Percentiles rank a stretch among this genome's conserved stretches.
Evolutionary conservation across 805 yeast genomes (phyloP).

Genomic region (Candida coleopterorum): DNA sequence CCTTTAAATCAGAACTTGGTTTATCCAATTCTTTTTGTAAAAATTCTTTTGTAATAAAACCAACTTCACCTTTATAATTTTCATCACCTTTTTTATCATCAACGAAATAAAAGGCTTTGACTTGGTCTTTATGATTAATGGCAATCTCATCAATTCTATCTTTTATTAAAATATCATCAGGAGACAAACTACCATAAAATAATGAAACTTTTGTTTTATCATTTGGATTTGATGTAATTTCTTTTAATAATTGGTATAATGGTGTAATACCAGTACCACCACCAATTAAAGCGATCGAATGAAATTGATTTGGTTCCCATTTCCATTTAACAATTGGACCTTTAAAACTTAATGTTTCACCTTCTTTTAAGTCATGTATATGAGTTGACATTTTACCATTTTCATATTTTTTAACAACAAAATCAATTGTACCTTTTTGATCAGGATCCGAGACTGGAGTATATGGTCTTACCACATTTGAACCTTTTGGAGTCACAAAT

Average conservation of each 20-base stretch:
- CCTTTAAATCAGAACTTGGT: slow-evolving; percentile 52
- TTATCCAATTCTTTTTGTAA: slow-evolving; percentile 57
- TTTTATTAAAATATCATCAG: slow-evolving; percentile 77
- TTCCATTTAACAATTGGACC: slow-evolving; percentile 93
- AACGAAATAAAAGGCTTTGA: slow-evolving; percentile 73
- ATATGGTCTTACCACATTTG: slow-evolving; percentile 79
- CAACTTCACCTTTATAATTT: slow-evolving; percentile 55
- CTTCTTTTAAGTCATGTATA: slow-evolving; percentile 61
- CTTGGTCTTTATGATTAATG: slow-evolving; percentile 67
- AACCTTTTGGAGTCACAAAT: slow-evolving; percentile 78
- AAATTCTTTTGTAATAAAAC: slow-evolving; percentile 75
- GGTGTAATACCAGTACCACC: slow-evolving; percentile 99
- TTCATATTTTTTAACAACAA: slow-evolving; percentile 80
- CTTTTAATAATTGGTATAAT: slow-evolving; percentile 78
- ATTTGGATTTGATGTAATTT: slow-evolving; percentile 69
- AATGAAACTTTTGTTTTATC: slow-evolving; percentile 88
- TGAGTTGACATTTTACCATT: slow-evolving; percentile 81
- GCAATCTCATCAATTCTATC: slow-evolving; percentile 69
- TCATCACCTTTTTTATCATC: slow-evolving; percentile 49
- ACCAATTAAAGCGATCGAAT: slow-evolving; percentile 77
- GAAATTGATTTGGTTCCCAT: slow-evolving; percentile 82
- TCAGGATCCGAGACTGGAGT: slow-evolving; percentile 79
- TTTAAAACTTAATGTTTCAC: slow-evolving; percentile 84
- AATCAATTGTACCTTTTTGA: slow-evolving; percentile 67
- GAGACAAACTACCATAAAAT: slow-evolving; percentile 73